phyloP scores from a whole-genome alignment of 805 yeast genomes.

The Saccharomycopsis amapae region DNA sequence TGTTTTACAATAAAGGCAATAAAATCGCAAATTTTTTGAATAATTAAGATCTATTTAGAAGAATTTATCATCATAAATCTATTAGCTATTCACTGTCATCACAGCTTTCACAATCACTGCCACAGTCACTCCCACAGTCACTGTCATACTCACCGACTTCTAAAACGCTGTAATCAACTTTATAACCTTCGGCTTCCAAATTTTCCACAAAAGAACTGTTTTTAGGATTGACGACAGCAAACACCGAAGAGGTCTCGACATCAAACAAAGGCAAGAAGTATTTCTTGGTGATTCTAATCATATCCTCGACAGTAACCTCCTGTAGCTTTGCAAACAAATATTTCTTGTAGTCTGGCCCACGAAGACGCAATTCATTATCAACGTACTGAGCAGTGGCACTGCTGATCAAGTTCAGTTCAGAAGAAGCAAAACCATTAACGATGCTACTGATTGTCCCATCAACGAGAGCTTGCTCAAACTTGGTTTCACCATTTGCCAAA shows the following conservation, averaged over 20 bases:
- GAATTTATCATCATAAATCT: no score
- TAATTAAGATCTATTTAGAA: no score
- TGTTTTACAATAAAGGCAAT: no score
- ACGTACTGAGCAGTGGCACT: slow-evolving; percentile 62
- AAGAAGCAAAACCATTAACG: slow-evolving; percentile 62
- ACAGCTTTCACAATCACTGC: slow-evolving; percentile 30
- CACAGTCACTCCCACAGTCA: slow-evolving; percentile 25
- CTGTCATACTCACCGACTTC: slow-evolving; percentile 9
- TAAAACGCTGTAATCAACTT: slow-evolving; percentile 30
- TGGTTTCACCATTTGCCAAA: slow-evolving; percentile 44
- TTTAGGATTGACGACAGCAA: slow-evolving; percentile 67
- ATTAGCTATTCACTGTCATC: slow-evolving; percentile 27
- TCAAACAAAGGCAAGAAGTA: slow-evolving; percentile 65
- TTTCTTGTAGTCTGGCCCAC: slow-evolving; percentile 62
- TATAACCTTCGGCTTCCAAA: slow-evolving; percentile 51
- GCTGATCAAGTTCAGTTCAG: slow-evolving; percentile 54
- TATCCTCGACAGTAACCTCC: slow-evolving; percentile 45
- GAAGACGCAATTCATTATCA: slow-evolving; percentile 57
- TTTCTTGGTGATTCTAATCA: slow-evolving; percentile 40
- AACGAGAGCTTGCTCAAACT: slow-evolving; percentile 52
- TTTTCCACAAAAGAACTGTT: slow-evolving; percentile 41
- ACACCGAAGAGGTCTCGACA: slow-evolving; percentile 47
- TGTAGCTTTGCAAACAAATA: slow-evolving; percentile 47
- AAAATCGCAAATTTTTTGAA: no score
- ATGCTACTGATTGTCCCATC: slow-evolving; percentile 72